Percentiles rank a stretch among this genome's conserved stretches.
phyloP scores from a whole-genome alignment of 805 yeast genomes.

The Ogataea thermomethanolica region DNA sequence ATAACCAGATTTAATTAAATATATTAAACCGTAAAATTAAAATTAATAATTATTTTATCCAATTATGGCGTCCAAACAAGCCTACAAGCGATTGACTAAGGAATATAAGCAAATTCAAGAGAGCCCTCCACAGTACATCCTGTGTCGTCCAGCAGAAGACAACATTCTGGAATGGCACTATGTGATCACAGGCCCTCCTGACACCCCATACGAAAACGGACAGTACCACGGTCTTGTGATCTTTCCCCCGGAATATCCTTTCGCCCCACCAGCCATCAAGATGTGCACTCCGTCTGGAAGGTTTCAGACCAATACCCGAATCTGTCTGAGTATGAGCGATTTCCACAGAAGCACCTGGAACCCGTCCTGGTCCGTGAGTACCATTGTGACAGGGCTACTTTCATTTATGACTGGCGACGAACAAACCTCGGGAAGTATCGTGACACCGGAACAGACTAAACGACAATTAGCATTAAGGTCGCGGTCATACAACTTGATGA shows the following conservation, averaged over 20 bases:
- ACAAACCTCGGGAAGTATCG: constrained; percentile 77
- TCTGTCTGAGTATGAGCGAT: constrained; percentile 91
- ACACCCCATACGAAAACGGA: constrained; percentile 81
- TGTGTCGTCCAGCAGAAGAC: constrained; percentile 81
- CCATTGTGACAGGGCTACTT: constrained; percentile 80
- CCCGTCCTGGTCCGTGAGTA: constrained; percentile 92
- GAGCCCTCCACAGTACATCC: constrained; percentile 80
- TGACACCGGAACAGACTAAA: constrained; percentile 58
- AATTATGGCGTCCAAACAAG: constrained; percentile 31
- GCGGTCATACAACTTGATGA: constrained; percentile 54
- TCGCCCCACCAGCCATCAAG: constrained; percentile 85
- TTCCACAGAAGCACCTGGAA: constrained; percentile 95
- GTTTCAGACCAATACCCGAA: constrained; percentile 72
- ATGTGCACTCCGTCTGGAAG: constrained; percentile 91
- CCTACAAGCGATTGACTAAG: constrained; percentile 53
- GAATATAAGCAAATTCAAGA: constrained; percentile 77
- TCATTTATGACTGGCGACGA: constrained; percentile 93
- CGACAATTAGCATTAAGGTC: constrained; percentile 56
- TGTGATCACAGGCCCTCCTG: constrained; percentile 87
- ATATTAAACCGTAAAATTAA: neutral
- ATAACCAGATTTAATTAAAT: neutral
- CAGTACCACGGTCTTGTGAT: constrained; percentile 86
- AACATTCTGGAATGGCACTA: constrained; percentile 94
- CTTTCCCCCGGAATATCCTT: constrained; percentile 84
- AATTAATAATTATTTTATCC: constrained; percentile 1